These are phyloP conservation scores for Podochytrium sp. DNA, from an alignment of 192 early-diverging fungal species.

Conservation along the genomic window DNA sequence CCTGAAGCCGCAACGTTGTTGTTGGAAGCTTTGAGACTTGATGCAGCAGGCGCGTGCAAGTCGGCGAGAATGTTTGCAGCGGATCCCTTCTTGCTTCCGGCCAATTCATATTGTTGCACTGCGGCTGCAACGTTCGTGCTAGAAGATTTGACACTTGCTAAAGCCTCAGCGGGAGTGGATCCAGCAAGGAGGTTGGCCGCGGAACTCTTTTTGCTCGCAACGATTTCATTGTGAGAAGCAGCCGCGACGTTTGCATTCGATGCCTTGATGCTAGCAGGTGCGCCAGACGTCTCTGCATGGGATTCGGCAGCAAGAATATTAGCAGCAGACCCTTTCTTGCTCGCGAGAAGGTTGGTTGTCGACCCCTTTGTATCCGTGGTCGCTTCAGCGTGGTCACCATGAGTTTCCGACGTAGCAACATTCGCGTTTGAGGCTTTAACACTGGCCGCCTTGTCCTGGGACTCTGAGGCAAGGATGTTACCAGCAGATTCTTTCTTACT, in stretches of 20 bases:
- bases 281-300: neutral
- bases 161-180: neutral
- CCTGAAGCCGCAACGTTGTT: neutral
- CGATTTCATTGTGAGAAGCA: neutral
- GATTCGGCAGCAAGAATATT: neutral
- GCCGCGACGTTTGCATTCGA: constrained; percentile 4
- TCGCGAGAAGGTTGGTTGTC: neutral
- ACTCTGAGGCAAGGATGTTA: too few relatives aligned
- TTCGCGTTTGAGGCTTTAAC: neutral
- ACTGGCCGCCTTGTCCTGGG: too few relatives aligned
- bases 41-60: neutral
- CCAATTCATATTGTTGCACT: neutral
- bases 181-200: neutral
- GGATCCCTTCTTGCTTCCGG: neutral
- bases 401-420: neutral
- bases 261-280: neutral
- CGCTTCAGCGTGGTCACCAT: neutral
- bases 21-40: neutral
- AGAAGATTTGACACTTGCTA: constrained; percentile 7
- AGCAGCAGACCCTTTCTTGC: neutral
- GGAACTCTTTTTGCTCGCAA: neutral
- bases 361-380: neutral
- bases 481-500: too few relatives aligned
- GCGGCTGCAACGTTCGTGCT: neutral
- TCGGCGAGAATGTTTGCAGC: neutral